These are phyloP conservation scores for Xylona heveae DNA, from an alignment of 495 filamentous ascomycete species.

Conservation along the genomic window DNA sequence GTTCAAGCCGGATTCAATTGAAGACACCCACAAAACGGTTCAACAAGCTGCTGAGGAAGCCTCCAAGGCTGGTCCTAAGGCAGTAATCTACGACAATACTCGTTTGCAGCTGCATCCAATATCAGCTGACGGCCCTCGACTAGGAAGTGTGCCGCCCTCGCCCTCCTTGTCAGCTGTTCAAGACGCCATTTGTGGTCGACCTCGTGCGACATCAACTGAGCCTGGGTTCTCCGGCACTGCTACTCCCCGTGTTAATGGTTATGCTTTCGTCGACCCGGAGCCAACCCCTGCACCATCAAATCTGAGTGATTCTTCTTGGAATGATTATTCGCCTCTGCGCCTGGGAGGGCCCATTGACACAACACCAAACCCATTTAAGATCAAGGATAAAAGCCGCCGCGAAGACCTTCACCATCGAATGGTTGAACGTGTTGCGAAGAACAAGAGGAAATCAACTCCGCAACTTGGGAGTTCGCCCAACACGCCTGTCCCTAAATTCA, in stretches of 20 bases:
- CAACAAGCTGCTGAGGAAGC: constrained; percentile 42
- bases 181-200: constrained; percentile 66
- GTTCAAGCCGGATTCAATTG: constrained; percentile 59
- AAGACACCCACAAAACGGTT: constrained; percentile 42
- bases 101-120: constrained; percentile 29
- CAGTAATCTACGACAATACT: constrained; percentile 70
- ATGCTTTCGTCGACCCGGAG: constrained; percentile 82
- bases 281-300: constrained; percentile 16
- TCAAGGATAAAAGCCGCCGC: constrained; percentile 51
- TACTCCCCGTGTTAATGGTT: constrained; percentile 80
- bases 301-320: constrained; percentile 6
- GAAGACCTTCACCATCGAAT: constrained; percentile 77
- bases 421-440: constrained; percentile 66
- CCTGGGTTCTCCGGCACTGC: constrained; percentile 39
- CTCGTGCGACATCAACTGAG: constrained; percentile 41
- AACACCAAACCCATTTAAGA: constrained; percentile 62
- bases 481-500: constrained; percentile 48
- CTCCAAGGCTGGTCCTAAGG: constrained; percentile 56
- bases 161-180: constrained; percentile 71
- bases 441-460: constrained; percentile 33
- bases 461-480: constrained; percentile 24
- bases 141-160: constrained; percentile 32
- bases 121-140: constrained; percentile 14
- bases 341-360: constrained; percentile 34
- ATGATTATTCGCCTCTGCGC: constrained; percentile 13